A percentile compares a stretch with the other conserved stretches of the same genome.
Conservation (phyloP, 2,329 filamentous ascomycete species). For the Niveomyces coronatus region DNA sequence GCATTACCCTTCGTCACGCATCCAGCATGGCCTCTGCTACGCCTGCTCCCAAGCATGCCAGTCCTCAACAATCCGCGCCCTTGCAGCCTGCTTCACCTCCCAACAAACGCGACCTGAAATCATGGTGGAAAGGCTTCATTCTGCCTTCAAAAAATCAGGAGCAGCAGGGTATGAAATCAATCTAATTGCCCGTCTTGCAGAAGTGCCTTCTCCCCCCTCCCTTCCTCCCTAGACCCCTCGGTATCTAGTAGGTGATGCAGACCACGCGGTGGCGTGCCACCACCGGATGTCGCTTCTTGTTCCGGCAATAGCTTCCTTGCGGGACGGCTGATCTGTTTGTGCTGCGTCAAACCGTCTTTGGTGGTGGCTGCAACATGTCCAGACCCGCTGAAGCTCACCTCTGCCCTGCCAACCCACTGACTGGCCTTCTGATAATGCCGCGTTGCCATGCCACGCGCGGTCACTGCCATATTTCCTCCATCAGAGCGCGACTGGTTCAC, state of each 20-base stretch:
- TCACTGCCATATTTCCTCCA: background rate
- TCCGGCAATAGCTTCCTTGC: background rate
- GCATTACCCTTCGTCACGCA: too few relatives aligned
- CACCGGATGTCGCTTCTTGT: background rate
- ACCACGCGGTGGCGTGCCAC: background rate
- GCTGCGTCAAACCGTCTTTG: background rate
- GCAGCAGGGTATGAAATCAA: slow-evolving; percentile 36
- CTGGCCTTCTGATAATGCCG: too few relatives aligned
- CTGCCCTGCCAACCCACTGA: background rate
- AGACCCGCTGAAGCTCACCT: too few relatives aligned
- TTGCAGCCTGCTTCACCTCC: slow-evolving; percentile 48
- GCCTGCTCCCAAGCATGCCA: slow-evolving; percentile 3
- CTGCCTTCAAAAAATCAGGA: slow-evolving; percentile 50
- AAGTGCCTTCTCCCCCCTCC: background rate
- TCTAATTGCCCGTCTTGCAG: too few relatives aligned
- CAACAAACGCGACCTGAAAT: slow-evolving; percentile 78
- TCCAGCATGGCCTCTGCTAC: slow-evolving; percentile 8
- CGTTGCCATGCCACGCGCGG: too few relatives aligned
- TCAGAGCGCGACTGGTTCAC: background rate
- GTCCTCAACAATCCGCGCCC: background rate
- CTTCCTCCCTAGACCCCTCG: background rate
- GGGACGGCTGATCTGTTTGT: background rate
- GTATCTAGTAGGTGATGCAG: background rate
- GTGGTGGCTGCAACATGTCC: background rate
- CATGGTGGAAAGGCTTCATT: slow-evolving; percentile 97